A percentile compares a stretch with the other conserved stretches of the same genome.
Evolutionary conservation across 768 basidiomycete genomes (phyloP).

Genomic region (Lepiota brunneoincarnata): DNA sequence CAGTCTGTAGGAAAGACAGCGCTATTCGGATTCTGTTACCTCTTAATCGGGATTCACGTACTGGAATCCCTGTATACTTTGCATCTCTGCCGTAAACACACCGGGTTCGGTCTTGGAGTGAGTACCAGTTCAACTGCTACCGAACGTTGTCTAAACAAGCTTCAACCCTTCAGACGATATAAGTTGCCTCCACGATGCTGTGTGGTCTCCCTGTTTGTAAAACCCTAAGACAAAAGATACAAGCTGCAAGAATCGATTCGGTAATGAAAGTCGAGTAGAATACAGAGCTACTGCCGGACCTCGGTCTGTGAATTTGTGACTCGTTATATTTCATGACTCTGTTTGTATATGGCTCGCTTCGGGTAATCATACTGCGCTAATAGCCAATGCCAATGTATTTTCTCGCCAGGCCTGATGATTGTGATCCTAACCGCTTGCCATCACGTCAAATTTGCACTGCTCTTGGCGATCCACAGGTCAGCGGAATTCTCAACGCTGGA

Average conservation of each 20-base stretch:
- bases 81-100: constrained; percentile 47
- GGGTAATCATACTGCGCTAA: neutral
- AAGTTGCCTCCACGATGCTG: constrained; percentile 47
- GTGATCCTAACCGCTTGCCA: too few relatives aligned
- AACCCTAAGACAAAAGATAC: constrained; percentile 56
- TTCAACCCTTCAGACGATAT: constrained; percentile 39
- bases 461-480: too few relatives aligned
- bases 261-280: constrained; percentile 69
- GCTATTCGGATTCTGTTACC: constrained; percentile 29
- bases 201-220: constrained; percentile 55
- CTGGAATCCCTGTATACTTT: constrained; percentile 48
- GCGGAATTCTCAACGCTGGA: too few relatives aligned
- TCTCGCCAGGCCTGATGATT: too few relatives aligned
- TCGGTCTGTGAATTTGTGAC: neutral
- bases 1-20: constrained; percentile 25
- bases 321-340: neutral
- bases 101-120: constrained; percentile 41
- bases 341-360: neutral
- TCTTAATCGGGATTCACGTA: constrained; percentile 36
- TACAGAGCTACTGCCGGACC: neutral
- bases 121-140: constrained; percentile 12
- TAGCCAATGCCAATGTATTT: neutral
- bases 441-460: too few relatives aligned
- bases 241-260: constrained; percentile 70
- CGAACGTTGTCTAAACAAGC: neutral